Base-by-base conservation (phyloP, 139 green algal species). In the Tetradesmus obliquus region DNA sequence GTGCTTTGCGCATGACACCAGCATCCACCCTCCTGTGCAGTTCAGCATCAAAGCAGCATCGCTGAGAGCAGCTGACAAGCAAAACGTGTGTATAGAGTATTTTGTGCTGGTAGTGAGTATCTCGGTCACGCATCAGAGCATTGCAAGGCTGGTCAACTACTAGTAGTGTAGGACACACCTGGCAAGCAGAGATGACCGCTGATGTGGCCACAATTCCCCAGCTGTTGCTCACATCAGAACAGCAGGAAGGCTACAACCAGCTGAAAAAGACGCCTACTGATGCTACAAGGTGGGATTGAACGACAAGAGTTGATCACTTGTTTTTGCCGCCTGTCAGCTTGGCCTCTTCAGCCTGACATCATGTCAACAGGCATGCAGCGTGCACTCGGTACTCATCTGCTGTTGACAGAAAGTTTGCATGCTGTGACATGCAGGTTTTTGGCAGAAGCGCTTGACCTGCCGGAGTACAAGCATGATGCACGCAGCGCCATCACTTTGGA, bases 381-480 rank as follows among this genome's bases (percentile, higher is more conserved):
- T 66, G 7, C 57, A 66, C 6, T 66, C 17, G n/a, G 3, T 4
- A 19, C n/a, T 10, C 15, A 10, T 10, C 10, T 76, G 15, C 17
- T 13, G 7, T 66, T 7, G 6, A 66, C 57, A 7, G 66, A 5
- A 24, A 76, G 17, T 10, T 24, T 3, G 17, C 3, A 24, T 10
- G 5, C 66, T 76, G 32, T 76, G 66, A 17, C 6, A 13, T 83
- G 10, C 81, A 92, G 88, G 13, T 83, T 55, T 5, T 24, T 92
- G 9, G 89, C 62, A 20, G 62, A 89, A 10, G 89, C 66, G 0
- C 76, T 92, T 17, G 20, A 55, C 19, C 62, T 92, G 3, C 66
- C 82, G 53, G 89, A 89, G 19, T 89, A 92, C 89, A 54, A 32
- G 5, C 82, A 84, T 57, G 66, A 92, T 87, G 81, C 81, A 13